phyloP scores from a whole-genome alignment of 2,329 filamentous ascomycete species.

The Cordyceps javanica region DNA sequence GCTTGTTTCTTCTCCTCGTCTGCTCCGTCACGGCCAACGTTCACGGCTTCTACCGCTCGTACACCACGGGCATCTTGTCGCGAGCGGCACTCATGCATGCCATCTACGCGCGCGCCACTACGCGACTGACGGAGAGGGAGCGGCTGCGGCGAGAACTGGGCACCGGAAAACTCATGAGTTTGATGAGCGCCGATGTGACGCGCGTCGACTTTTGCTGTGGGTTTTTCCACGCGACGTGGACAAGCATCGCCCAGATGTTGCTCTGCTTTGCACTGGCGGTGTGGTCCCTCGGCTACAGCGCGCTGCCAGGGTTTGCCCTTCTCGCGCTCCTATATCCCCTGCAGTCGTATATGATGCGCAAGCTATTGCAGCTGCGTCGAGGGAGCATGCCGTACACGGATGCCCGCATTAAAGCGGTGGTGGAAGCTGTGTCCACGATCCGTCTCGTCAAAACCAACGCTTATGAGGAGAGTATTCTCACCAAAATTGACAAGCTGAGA shows the following conservation, averaged over 20 bases:
- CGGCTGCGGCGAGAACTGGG: slow-evolving; percentile 18
- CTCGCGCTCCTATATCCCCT: slow-evolving; percentile 20
- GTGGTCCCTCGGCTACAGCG: slow-evolving; percentile 22
- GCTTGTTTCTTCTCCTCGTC: slow-evolving; percentile 20
- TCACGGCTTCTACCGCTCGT: slow-evolving; percentile 22
- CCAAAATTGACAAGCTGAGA: slow-evolving; percentile 19
- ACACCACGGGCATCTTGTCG: slow-evolving; percentile 18
- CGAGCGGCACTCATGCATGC: slow-evolving; percentile 18
- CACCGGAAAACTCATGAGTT: slow-evolving; percentile 25
- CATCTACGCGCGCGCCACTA: slow-evolving; percentile 20
- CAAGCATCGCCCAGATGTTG: slow-evolving; percentile 24
- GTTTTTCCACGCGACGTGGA: slow-evolving; percentile 27
- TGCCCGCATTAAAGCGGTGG: slow-evolving; percentile 20
- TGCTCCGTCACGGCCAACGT: slow-evolving; percentile 22
- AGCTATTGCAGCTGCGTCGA: slow-evolving; percentile 19
- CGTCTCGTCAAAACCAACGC: slow-evolving; percentile 23
- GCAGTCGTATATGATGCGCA: slow-evolving; percentile 19
- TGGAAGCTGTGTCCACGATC: slow-evolving; percentile 22
- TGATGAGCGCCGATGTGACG: slow-evolving; percentile 27
- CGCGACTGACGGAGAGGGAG: slow-evolving; percentile 13
- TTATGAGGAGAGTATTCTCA: slow-evolving; percentile 20
- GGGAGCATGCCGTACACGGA: slow-evolving; percentile 23
- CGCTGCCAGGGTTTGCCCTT: slow-evolving; percentile 22
- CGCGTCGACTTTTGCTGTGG: slow-evolving; percentile 26
- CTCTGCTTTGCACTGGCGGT: slow-evolving; percentile 22